phyloP scores from a whole-genome alignment of 495 filamentous ascomycete species.

The Zalerion maritima region DNA sequence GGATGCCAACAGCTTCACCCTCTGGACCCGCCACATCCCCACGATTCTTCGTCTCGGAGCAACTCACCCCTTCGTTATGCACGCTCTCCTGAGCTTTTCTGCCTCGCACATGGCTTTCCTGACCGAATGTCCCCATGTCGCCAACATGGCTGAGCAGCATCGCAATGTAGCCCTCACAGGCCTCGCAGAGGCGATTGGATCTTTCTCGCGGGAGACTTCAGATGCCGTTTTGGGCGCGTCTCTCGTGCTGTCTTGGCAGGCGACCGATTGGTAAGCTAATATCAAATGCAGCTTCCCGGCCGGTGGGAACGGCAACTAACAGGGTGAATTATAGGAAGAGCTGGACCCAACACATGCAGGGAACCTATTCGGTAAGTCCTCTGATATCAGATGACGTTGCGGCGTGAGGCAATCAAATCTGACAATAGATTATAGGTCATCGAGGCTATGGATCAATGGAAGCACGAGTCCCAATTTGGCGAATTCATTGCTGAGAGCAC shows the following conservation, averaged over 20 bases:
- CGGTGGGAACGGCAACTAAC: slow-evolving; percentile 20
- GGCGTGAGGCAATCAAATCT: slow-evolving; percentile 3
- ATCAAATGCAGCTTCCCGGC: slow-evolving; percentile 18
- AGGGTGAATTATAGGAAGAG: slow-evolving; percentile 46
- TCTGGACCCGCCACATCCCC: slow-evolving; percentile 87
- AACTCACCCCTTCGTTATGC: slow-evolving; percentile 79
- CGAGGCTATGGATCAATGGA: slow-evolving; percentile 86
- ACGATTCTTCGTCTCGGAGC: slow-evolving; percentile 57
- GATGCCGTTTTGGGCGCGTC: slow-evolving; percentile 90
- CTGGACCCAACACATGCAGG: slow-evolving; percentile 86
- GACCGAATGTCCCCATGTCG: slow-evolving; percentile 65
- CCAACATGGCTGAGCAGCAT: slow-evolving; percentile 75
- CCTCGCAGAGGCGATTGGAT: slow-evolving; percentile 69
- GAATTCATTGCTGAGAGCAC: slow-evolving; percentile 68
- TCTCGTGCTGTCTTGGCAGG: slow-evolving; percentile 89
- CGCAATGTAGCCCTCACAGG: slow-evolving; percentile 73
- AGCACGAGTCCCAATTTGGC: slow-evolving; percentile 70
- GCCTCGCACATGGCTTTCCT: slow-evolving; percentile 83
- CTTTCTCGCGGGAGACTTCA: slow-evolving; percentile 74
- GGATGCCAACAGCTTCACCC: slow-evolving; percentile 63
- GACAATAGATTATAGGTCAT: slow-evolving; percentile 48
- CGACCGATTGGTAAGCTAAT: slow-evolving; percentile 75
- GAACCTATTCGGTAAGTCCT: slow-evolving; percentile 68
- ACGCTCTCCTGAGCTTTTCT: slow-evolving; percentile 76
- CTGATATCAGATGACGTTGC: no score